These are phyloP conservation scores for Taiozyma sp. DNA, from an alignment of 1,139 yeast genomes.

Conservation along the genomic window DNA sequence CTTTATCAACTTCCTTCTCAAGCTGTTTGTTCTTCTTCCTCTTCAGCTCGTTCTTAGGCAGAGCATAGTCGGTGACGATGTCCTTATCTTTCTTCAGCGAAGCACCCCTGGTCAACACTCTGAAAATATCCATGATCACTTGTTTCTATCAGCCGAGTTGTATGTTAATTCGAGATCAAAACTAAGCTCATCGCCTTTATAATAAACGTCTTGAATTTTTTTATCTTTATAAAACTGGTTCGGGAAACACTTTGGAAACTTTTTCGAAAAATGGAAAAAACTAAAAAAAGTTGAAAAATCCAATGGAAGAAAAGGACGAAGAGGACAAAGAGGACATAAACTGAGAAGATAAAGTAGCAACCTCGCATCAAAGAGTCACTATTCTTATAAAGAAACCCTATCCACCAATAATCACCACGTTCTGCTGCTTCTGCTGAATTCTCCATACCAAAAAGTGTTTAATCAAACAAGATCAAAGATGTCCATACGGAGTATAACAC, in stretches of 20 bases:
- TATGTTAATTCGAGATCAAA: background rate
- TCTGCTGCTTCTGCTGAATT: no score
- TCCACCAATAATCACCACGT: no score
- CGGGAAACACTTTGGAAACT: background rate
- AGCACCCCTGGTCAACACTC: conserved; percentile 84
- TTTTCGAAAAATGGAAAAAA: background rate
- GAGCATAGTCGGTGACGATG: conserved; percentile 40
- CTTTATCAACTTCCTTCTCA: conserved; percentile 49
- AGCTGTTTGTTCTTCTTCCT: conserved; percentile 34
- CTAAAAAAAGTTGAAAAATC: background rate
- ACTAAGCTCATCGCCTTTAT: background rate
- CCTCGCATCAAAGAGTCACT: no score
- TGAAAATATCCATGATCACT: conserved; percentile 75
- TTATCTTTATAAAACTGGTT: background rate
- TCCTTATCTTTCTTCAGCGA: conserved; percentile 53
- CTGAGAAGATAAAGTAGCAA: no score
- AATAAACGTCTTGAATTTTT: background rate
- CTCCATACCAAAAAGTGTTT: background rate
- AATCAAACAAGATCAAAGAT: background rate
- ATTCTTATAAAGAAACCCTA: no score
- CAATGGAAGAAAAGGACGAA: no score
- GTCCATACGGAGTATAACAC: background rate
- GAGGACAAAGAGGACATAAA: background rate
- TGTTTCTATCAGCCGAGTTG: no score
- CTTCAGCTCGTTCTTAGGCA: conserved; percentile 25